phyloP scores from a whole-genome alignment of 257 asterid genomes.

The Echium plantagineum region DNA sequence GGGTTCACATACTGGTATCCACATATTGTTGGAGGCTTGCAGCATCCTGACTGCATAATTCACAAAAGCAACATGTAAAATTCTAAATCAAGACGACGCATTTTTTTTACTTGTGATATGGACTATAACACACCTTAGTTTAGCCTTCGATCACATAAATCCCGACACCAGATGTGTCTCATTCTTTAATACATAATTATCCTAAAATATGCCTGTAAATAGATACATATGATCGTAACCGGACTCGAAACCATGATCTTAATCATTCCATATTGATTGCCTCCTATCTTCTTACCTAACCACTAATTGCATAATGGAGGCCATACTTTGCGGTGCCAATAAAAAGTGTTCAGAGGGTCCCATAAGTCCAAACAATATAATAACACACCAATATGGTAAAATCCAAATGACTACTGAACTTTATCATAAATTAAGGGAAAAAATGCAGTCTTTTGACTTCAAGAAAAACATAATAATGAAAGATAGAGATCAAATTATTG shows the following conservation, averaged over 20 bases:
- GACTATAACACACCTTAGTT: no score
- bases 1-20: conserved; percentile 61
- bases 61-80: neutral
- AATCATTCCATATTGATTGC: neutral
- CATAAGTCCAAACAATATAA: neutral
- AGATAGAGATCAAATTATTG: conserved; percentile 3
- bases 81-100: neutral
- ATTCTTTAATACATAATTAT: no score
- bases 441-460: neutral
- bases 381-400: neutral
- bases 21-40: conserved; percentile 75
- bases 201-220: no score
- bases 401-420: no score
- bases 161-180: no score
- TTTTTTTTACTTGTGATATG: no score
- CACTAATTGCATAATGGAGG: neutral
- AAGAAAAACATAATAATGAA: neutral
- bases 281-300: neutral
- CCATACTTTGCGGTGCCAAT: neutral
- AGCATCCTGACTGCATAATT: conserved; percentile 63
- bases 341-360: neutral
- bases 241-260: neutral
- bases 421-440: neutral
- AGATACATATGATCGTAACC: no score
- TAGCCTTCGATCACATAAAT: no score